These are phyloP conservation scores for Pouteria campechiana DNA, from an alignment of 179 eudicot genomes.

Conservation along the genomic window DNA sequence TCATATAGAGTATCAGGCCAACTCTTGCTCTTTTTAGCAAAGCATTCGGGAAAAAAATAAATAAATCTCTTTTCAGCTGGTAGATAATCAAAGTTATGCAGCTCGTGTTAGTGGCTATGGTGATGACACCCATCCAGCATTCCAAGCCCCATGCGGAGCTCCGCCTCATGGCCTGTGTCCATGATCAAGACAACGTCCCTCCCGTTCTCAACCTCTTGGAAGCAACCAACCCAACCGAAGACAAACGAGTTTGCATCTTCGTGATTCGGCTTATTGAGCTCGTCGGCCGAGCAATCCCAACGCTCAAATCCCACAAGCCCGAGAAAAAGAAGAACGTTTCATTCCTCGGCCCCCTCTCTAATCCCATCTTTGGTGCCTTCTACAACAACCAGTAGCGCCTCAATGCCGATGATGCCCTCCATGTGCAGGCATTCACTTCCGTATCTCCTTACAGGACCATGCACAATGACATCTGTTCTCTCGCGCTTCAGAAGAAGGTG, in stretches of 20 bases:
- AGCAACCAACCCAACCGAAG: constrained; percentile 33
- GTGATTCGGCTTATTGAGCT: constrained; percentile 60
- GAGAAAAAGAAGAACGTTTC: constrained; percentile 26
- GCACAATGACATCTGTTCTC: constrained; percentile 40
- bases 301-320: constrained; percentile 50
- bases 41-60: too few species aligned
- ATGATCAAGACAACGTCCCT: constrained; percentile 41
- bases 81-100: too few species aligned
- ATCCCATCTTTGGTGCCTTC: constrained; percentile 45
- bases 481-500: constrained; percentile 36
- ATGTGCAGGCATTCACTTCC: constrained; percentile 39
- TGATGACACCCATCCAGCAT: constrained; percentile 66
- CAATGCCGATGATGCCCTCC: too few species aligned
- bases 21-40: too few species aligned
- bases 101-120: too few species aligned
- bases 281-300: constrained; percentile 50
- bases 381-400: too few species aligned
- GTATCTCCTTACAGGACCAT: constrained; percentile 42
- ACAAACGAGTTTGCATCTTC: constrained; percentile 26
- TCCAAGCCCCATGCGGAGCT: constrained; percentile 40
- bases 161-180: constrained; percentile 34
- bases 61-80: too few species aligned
- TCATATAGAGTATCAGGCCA: too few species aligned
- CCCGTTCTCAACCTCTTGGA: constrained; percentile 41
- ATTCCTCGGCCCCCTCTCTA: constrained; percentile 14